Base-by-base conservation (phyloP, 768 basidiomycete genomes). In the Boletus rubescentipes region DNA sequence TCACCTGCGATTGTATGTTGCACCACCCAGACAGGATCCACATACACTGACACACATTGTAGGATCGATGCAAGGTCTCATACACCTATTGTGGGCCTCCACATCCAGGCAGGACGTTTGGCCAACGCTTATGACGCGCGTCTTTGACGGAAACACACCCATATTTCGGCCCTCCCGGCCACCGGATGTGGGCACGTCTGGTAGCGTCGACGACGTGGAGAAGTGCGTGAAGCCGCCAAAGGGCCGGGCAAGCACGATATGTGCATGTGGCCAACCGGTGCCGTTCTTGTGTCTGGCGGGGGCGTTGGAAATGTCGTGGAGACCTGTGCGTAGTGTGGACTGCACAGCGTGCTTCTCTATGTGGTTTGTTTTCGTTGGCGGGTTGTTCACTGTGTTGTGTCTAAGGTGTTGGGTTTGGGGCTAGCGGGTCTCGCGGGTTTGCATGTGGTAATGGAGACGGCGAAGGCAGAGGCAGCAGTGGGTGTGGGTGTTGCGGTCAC, bases 81-180 rank as follows among this genome's bases (percentile, higher is more conserved):
- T 86, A 86, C 67, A 79, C 74, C 7, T 72, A 80, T 59, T 86
- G 85, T 53, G 84, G 84, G 2, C 85, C 84, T 55, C 78, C 81
- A 3, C 69, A 73, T 1, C 78, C 79, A 0, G 79, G 60, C 2
- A 46, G 9, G 74, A 78, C 73, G 3, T 70, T 83, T 11, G 73
- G 74, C 1, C 74, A 79, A 57, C 71, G 69, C n/a, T 66, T 83
- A 37, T 62, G 69, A n/a, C n/a, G 8, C 74, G 71, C 8, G 55
- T 63, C 2, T 46, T 60, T 50, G 20, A 2, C 5, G 45, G 43
- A 35, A 18, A 55, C 41, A 4, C 36, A 23, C 10, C 38, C 18
- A 9, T 47, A 42, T 65, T 46, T 18, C n/a, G 18, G 51, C 67
- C 30, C 75, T 77, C 46, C n/a, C 42, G 66, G 1, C 75, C 76